A percentile compares a stretch with the other conserved stretches of the same genome.
Conservation (phyloP, 2,329 filamentous ascomycete species). For the Epichloe elymi region DNA sequence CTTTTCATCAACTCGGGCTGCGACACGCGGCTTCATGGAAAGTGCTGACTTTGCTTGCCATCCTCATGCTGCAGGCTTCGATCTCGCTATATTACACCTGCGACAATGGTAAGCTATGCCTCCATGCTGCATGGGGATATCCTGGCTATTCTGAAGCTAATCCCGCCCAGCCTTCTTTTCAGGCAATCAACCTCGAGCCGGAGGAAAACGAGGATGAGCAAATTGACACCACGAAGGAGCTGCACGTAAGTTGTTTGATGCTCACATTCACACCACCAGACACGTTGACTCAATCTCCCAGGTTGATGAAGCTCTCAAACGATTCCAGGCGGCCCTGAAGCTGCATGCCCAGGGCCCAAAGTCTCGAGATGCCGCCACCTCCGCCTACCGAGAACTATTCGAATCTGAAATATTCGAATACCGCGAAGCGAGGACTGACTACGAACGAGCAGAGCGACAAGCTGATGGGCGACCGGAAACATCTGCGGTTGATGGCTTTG, state of each 20-base stretch:
- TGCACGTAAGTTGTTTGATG: slow-evolving; percentile 43
- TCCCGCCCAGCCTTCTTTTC: slow-evolving; percentile 50
- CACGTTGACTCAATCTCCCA: slow-evolving; percentile 15
- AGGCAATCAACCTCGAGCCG: slow-evolving; percentile 84
- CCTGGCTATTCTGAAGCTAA: not conserved
- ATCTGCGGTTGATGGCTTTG: slow-evolving; percentile 31
- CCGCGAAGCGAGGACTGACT: slow-evolving; percentile 75
- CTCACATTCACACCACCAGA: not conserved
- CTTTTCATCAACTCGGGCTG: not conserved
- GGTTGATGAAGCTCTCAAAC: slow-evolving; percentile 91
- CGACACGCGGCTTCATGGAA: not conserved
- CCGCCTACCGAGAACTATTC: slow-evolving; percentile 77
- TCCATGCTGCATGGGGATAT: not conserved
- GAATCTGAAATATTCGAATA: slow-evolving; percentile 89
- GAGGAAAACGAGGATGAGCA: slow-evolving; percentile 86
- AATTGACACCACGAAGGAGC: slow-evolving; percentile 86
- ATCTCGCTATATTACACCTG: not conserved
- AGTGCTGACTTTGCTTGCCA: not conserved
- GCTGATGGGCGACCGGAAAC: slow-evolving; percentile 32
- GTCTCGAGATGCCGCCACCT: slow-evolving; percentile 61
- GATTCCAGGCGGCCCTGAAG: slow-evolving; percentile 84
- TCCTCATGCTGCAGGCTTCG: not conserved
- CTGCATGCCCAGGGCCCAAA: slow-evolving; percentile 75
- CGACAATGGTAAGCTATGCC: not conserved
- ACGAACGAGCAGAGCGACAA: slow-evolving; percentile 53